phyloP scores from a whole-genome alignment of 495 filamentous ascomycete genomes.

The Neurospora sp. region DNA sequence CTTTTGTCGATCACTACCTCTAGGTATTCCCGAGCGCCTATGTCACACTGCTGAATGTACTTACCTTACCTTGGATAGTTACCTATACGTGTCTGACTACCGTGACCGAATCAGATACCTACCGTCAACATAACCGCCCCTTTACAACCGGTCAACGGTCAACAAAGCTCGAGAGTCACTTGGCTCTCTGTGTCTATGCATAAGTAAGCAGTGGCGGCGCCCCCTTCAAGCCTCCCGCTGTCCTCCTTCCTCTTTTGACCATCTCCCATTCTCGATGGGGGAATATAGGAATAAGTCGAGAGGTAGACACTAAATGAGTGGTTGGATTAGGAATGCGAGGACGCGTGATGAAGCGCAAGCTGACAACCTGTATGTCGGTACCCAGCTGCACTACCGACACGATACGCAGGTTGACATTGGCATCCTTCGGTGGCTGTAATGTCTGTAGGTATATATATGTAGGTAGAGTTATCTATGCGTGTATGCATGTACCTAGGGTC shows the following conservation, averaged over 20 bases:
- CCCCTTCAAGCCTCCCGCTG: neutral
- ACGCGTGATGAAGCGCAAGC: neutral
- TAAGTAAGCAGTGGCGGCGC: neutral
- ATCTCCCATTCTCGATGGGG: neutral
- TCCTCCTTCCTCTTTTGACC: neutral
- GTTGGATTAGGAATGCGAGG: neutral
- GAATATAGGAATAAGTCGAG: neutral
- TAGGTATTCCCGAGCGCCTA: too few species aligned
- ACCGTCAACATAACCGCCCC: neutral
- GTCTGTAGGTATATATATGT: neutral
- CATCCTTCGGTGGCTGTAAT: neutral
- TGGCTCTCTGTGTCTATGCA: neutral
- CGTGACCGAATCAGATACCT: neutral
- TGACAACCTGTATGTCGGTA: neutral
- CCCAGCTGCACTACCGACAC: neutral
- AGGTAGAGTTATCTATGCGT: neutral
- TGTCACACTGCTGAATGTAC: too few species aligned
- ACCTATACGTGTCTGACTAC: too few species aligned
- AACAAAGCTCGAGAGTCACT: neutral
- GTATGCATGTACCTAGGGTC: neutral
- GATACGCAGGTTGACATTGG: neutral
- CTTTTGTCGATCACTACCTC: too few species aligned
- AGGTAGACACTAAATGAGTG: neutral
- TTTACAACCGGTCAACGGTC: neutral
- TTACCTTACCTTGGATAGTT: too few species aligned